These are phyloP conservation scores for Pyrenopolyporus hunteri DNA, from an alignment of 495 filamentous ascomycete genomes.

Conservation along the genomic window DNA sequence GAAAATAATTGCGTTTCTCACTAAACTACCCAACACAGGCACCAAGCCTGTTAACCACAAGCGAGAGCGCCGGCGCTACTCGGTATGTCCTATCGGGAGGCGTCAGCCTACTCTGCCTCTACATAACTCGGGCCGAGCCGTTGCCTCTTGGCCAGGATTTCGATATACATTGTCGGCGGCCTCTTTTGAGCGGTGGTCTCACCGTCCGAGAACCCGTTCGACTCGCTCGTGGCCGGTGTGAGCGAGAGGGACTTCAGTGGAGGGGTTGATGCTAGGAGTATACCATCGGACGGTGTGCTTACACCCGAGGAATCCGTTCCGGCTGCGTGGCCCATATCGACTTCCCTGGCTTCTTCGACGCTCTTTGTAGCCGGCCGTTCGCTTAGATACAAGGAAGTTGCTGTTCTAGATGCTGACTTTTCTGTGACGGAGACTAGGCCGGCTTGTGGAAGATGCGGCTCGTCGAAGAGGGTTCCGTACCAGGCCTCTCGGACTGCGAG, in stretches of 20 bases:
- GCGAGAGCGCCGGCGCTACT: too few relatives aligned
- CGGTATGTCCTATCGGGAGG: too few relatives aligned
- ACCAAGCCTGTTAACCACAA: too few relatives aligned
- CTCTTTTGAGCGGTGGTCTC: slow-evolving; percentile 19
- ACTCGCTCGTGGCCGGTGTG: slow-evolving; percentile 27
- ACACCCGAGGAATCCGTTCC: slow-evolving; percentile 1
- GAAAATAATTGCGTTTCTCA: too few relatives aligned
- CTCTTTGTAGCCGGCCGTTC: not conserved
- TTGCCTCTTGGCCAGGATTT: slow-evolving; percentile 13
- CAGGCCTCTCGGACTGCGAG: slow-evolving; percentile 66
- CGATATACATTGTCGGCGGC: not conserved
- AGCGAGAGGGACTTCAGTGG: not conserved
- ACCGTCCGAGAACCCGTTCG: slow-evolving; percentile 12
- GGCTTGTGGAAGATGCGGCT: slow-evolving; percentile 5
- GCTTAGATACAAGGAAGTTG: not conserved
- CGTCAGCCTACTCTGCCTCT: too few relatives aligned
- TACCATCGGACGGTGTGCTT: not conserved
- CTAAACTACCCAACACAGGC: too few relatives aligned
- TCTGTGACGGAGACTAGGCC: not conserved
- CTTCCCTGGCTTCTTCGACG: not conserved
- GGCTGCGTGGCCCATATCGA: not conserved
- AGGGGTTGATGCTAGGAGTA: not conserved
- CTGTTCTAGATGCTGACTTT: too few relatives aligned
- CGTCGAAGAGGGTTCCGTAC: slow-evolving; percentile 44
- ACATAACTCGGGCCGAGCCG: not conserved